phyloP scores from a whole-genome alignment of 208 protist species.

The Leishmania tarentolae region DNA sequence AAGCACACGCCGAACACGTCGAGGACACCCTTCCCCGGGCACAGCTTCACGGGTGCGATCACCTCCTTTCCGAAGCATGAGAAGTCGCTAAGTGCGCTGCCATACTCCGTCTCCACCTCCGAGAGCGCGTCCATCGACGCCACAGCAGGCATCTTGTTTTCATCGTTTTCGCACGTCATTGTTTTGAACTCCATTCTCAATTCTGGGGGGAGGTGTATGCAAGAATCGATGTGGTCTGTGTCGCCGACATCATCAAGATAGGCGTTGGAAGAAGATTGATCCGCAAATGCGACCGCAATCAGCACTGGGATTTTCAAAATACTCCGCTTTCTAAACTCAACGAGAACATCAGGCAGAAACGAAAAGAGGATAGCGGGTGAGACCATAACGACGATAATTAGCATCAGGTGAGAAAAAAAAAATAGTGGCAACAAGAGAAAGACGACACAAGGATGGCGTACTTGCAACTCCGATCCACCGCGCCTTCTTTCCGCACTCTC shows the following conservation, averaged over 20 bases:
- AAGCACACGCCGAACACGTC: constrained; percentile 70
- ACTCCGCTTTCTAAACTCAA: not conserved
- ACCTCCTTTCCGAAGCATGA: constrained; percentile 60
- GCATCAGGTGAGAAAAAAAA: not conserved
- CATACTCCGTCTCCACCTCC: constrained; percentile 62
- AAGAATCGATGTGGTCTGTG: not conserved
- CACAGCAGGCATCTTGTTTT: constrained; percentile 49
- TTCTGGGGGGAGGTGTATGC: not conserved
- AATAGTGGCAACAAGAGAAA: not conserved
- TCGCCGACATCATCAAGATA: not conserved
- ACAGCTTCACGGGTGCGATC: constrained; percentile 50
- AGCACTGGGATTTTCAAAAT: not conserved
- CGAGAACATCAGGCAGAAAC: not conserved
- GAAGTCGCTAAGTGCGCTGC: constrained; percentile 50
- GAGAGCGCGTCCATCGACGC: constrained; percentile 43
- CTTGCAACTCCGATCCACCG: not conserved
- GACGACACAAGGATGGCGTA: not conserved
- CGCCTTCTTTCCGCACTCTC: not conserved
- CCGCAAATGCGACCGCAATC: not conserved
- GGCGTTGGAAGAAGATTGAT: too few species aligned
- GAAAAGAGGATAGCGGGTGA: not conserved
- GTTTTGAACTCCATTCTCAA: constrained; percentile 30
- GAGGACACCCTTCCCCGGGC: constrained; percentile 41
- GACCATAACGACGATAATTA: not conserved
- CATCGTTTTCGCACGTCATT: constrained; percentile 43